phyloP scores from a whole-genome alignment of 106 monocot species.

The Dioscorea alata region DNA sequence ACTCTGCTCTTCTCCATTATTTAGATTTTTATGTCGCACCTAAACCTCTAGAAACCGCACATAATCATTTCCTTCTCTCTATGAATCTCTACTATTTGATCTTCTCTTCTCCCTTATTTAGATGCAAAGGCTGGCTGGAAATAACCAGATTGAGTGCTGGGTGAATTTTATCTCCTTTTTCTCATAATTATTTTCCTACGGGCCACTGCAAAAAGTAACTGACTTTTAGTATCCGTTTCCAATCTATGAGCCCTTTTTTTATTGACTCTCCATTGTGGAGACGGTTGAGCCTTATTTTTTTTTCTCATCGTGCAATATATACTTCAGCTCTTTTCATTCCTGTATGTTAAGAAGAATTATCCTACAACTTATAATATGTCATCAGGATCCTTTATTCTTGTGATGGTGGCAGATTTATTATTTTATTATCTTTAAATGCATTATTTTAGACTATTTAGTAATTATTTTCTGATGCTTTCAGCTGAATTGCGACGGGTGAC shows the following conservation, averaged over 20 bases:
- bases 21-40: neutral
- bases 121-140: too few relatives aligned
- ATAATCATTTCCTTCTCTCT: neutral
- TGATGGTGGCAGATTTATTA: neutral
- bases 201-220: too few relatives aligned
- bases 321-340: neutral
- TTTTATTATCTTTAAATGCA: neutral
- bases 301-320: neutral
- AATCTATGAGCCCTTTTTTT: too few relatives aligned
- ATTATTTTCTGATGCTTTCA: constrained; percentile 24
- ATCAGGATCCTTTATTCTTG: too few relatives aligned
- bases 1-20: neutral
- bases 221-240: too few relatives aligned
- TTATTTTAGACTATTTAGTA: neutral
- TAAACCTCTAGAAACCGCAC: too few relatives aligned
- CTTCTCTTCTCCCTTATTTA: neutral
- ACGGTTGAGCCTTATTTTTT: too few relatives aligned
- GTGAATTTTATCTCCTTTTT: too few relatives aligned
- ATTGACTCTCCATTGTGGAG: too few relatives aligned
- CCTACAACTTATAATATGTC: neutral
- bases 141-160: too few relatives aligned
- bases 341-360: neutral
- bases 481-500: constrained; percentile 67
- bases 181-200: too few relatives aligned
- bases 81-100: neutral